phyloP scores from a whole-genome alignment of 805 yeast species.

The Teunomyces barrocoloradensis region DNA sequence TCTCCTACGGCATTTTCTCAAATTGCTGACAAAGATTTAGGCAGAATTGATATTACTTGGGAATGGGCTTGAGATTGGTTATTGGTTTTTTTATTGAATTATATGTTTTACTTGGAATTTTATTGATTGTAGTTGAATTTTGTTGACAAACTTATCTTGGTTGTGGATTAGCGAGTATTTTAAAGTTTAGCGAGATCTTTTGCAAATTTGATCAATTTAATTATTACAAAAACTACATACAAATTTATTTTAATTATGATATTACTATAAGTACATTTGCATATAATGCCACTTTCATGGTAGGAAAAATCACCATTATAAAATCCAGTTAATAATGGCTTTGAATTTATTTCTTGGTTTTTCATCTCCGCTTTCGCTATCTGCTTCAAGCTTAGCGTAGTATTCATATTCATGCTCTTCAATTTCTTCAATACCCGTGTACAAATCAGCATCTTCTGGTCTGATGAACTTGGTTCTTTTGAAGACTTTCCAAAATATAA shows the following conservation, averaged over 20 bases:
- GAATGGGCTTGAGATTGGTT: constrained; percentile 16
- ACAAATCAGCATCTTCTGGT: constrained; percentile 47
- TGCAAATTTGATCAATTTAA: not conserved
- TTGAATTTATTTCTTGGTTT: constrained; percentile 9
- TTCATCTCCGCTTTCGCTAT: constrained; percentile 10
- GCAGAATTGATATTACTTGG: constrained; percentile 58
- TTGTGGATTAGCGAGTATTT: too few relatives aligned
- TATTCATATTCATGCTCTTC: constrained; percentile 48
- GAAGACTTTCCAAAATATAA: constrained; percentile 33
- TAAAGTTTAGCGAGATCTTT: too few relatives aligned
- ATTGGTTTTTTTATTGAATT: not conserved
- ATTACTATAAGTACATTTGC: not conserved
- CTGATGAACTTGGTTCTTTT: constrained; percentile 37
- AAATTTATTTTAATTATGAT: not conserved
- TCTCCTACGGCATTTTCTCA: constrained; percentile 58
- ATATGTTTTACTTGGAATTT: not conserved
- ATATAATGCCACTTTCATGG: not conserved
- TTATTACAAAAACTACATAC: not conserved
- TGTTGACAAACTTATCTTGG: too few relatives aligned
- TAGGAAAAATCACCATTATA: constrained; percentile 9
- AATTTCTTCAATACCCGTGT: constrained; percentile 44
- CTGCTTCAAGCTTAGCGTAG: constrained; percentile 34
- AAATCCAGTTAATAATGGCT: constrained; percentile 18
- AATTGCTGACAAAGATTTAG: constrained; percentile 51
- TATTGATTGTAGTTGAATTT: not conserved